Percentiles rank a stretch among this genome's conserved stretches.
phyloP scores from a whole-genome alignment of 176 grass and related monocot genomes.

The Panicum miliaceum region DNA sequence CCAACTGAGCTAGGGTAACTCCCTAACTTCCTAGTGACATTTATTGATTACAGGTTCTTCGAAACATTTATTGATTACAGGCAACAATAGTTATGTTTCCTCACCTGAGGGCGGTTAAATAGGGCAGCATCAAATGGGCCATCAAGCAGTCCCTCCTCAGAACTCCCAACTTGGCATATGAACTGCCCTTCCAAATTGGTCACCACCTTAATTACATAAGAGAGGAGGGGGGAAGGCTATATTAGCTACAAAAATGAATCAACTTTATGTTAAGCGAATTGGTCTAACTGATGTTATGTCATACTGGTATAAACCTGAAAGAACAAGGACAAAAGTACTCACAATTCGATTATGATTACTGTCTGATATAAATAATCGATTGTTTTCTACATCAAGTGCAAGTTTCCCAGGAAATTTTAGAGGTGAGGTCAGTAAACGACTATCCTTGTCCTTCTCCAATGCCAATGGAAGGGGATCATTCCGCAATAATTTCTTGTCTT shows the following conservation, averaged over 20 bases:
- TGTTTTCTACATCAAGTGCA: slow-evolving; percentile 79
- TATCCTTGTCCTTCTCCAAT: slow-evolving; percentile 92
- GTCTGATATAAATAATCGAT: slow-evolving; percentile 96
- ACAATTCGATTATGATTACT: slow-evolving; percentile 98
- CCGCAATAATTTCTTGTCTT: slow-evolving; percentile 70
- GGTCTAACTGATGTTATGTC: slow-evolving; percentile 8
- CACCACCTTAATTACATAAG: slow-evolving; percentile 72
- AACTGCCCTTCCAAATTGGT: slow-evolving; percentile 80
- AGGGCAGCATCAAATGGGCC: slow-evolving; percentile 75
- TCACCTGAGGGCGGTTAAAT: slow-evolving; percentile 96
- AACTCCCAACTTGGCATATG: slow-evolving; percentile 86
- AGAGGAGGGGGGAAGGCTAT: slow-evolving; percentile 41
- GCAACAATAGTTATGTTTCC: slow-evolving; percentile 37
- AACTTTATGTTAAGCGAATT: slow-evolving; percentile 32
- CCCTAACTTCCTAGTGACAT: not conserved
- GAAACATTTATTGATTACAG: slow-evolving; percentile 11
- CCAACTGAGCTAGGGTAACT: not conserved
- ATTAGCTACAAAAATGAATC: slow-evolving; percentile 31
- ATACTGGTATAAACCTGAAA: slow-evolving; percentile 28
- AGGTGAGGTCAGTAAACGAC: slow-evolving; percentile 72
- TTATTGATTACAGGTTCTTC: too few species aligned
- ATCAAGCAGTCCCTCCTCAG: slow-evolving; percentile 92
- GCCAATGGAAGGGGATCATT: slow-evolving; percentile 76
- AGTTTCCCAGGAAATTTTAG: slow-evolving; percentile 97
- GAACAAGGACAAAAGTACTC: slow-evolving; percentile 43